Base-by-base conservation (phyloP, 805 yeast genomes). In the Sugiyamaella floridensis region DNA sequence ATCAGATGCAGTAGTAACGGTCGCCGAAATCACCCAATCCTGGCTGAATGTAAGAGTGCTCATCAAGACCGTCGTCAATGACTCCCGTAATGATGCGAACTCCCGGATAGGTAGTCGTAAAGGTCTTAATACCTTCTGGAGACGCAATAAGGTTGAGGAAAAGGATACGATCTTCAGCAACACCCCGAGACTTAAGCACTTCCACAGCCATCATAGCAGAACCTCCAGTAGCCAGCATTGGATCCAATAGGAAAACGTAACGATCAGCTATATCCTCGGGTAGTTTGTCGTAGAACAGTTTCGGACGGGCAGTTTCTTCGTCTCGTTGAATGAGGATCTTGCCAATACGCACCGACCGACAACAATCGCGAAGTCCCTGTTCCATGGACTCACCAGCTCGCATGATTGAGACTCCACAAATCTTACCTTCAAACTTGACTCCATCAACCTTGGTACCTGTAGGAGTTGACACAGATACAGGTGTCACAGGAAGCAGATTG, bases 371-470 rank as follows among this genome's bases (percentile, higher is more conserved):
- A 58, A 93, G 76, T 34, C 98, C 99, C 76, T 89, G 95, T 71
- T 93, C 99, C 99, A 93, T 93, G 44, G 95, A 85, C 71, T 93
- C 99, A 60, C 99, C 99, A 4, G 99, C 99, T 67, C 99, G 80
- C 63, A 93, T 95, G 66, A 93, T 93, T 15, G 97, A 89, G 40
- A 93, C 99, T 59, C 99, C 99, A 68, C 98, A 92, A 55, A 93
- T 93, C 70, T 88, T 89, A 44, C 99, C 98, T 63, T 81, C 72
- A 68, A 92, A 92, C 55, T 77, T 75, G 53, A 85, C 84, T 12
- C 99, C 99, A 2, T 79, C 76, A 40, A 71, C 70, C 58, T 81
- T 77, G 18, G 58, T 54, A 50, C 83, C 85, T 11, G 93, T 82
- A 45, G 95, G 92, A 37, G 98, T 90, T 49, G 76, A 76, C 45